Evolutionary conservation across 352 stramenopile genomes (phyloP).

Genomic region (Phytopythium litorale): DNA sequence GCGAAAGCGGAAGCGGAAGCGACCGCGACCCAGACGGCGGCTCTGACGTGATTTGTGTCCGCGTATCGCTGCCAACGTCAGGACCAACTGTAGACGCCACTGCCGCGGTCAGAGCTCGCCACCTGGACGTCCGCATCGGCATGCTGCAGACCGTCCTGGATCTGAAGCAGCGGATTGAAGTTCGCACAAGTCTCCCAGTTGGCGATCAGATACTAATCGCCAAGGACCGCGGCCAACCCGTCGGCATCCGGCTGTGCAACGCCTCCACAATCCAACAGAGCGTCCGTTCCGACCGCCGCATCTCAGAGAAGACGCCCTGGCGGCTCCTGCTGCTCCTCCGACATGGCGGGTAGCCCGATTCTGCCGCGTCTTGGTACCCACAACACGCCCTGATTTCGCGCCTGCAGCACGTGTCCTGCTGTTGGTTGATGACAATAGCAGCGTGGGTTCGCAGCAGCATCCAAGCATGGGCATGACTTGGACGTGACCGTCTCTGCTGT

Average conservation of each 20-base stretch:
- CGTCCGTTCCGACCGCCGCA: neutral
- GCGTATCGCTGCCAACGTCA: constrained; percentile 10
- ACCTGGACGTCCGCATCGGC: constrained; percentile 19
- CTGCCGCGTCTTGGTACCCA: neutral
- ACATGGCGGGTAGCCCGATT: neutral
- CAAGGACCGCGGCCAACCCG: constrained; percentile 6
- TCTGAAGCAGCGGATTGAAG: constrained; percentile 26
- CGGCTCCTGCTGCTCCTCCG: neutral
- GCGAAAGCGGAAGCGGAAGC: neutral
- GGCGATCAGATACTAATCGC: constrained; percentile 30
- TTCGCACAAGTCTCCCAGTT: constrained; percentile 12
- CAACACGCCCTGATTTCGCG: neutral
- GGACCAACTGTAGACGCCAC: neutral
- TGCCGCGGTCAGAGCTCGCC: neutral
- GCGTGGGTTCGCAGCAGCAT: neutral
- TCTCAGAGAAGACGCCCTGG: constrained; percentile 1
- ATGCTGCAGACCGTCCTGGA: constrained; percentile 18
- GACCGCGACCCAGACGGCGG: neutral
- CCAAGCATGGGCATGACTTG: neutral
- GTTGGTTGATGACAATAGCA: neutral
- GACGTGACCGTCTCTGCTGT: neutral
- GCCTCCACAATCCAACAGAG: constrained; percentile 5
- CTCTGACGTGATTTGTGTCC: neutral
- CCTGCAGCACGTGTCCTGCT: neutral
- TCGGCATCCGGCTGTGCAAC: constrained; percentile 23